Percentiles rank a stretch among this genome's conserved stretches.
These are phyloP conservation scores for Cornus kousa DNA, from an alignment of 148 eudicot species.

Conservation along the genomic window DNA sequence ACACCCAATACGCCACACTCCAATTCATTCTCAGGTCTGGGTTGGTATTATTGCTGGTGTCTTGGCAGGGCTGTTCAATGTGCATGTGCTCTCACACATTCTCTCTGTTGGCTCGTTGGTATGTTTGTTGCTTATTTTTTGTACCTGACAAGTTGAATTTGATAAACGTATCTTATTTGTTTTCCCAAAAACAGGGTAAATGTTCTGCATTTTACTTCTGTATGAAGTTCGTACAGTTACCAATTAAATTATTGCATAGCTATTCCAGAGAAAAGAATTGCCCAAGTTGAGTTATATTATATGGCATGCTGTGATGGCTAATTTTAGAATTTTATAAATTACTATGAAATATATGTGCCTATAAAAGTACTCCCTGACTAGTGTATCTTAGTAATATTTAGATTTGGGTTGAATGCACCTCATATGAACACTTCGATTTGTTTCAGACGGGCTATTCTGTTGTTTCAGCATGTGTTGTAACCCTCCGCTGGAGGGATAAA, in stretches of 20 bases:
- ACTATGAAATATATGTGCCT: background rate
- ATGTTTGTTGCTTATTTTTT: constrained; percentile 27
- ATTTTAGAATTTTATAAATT: background rate
- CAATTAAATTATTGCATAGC: background rate
- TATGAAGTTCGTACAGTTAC: background rate
- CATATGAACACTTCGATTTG: constrained; percentile 13
- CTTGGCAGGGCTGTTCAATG: constrained; percentile 84
- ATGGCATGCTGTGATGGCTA: background rate
- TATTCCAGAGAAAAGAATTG: background rate
- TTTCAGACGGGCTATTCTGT: constrained; percentile 96
- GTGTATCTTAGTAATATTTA: background rate
- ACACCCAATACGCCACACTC: constrained; percentile 74
- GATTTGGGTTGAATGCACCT: constrained; percentile 16
- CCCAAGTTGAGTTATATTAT: constrained; percentile 4
- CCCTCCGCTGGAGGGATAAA: constrained; percentile 78
- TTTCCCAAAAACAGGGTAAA: background rate
- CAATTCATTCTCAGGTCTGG: constrained; percentile 88
- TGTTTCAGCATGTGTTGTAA: constrained; percentile 90
- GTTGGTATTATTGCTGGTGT: constrained; percentile 84
- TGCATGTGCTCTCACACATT: constrained; percentile 80
- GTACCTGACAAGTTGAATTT: constrained; percentile 8
- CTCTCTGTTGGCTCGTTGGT: constrained; percentile 97
- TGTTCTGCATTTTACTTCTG: constrained; percentile 6
- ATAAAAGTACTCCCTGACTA: background rate
- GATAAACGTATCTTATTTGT: background rate